phyloP scores from a whole-genome alignment of 495 filamentous ascomycete species.

The Aspergillus biplanus region DNA sequence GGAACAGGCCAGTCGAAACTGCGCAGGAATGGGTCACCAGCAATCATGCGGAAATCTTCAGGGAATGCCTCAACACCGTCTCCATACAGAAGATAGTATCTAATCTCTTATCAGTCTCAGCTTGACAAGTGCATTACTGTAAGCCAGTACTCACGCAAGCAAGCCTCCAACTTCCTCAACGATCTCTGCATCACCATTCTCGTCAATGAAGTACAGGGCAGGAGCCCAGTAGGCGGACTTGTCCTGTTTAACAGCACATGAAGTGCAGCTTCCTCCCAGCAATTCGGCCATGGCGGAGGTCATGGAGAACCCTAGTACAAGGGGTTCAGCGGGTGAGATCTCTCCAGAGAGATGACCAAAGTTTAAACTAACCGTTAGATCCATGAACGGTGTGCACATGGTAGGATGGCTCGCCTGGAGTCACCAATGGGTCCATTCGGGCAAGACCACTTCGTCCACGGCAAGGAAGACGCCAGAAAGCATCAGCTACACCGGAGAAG shows the following conservation, averaged over 20 bases:
- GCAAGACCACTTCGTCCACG: constrained; percentile 64
- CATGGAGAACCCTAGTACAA: constrained; percentile 51
- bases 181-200: constrained; percentile 57
- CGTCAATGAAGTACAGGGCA: constrained; percentile 57
- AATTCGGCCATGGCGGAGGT: constrained; percentile 45
- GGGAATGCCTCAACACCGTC: constrained; percentile 78
- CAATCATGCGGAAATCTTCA: constrained; percentile 79
- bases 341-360: neutral
- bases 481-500: constrained; percentile 49
- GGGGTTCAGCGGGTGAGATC: neutral
- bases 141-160: constrained; percentile 50
- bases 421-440: constrained; percentile 59
- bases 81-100: constrained; percentile 75
- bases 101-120: constrained; percentile 28
- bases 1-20: constrained; percentile 72
- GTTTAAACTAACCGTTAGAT: constrained; percentile 51
- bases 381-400: constrained; percentile 60
- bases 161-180: constrained; percentile 60
- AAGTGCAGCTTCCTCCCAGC: constrained; percentile 54
- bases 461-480: constrained; percentile 91
- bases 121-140: neutral
- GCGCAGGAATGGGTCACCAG: constrained; percentile 69
- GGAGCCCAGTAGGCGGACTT: constrained; percentile 68
- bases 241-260: constrained; percentile 61
- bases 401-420: constrained; percentile 45